Evolutionary conservation across 2,329 filamentous ascomycete genomes (phyloP).

Genomic region (Aspergillus chevalieri): DNA sequence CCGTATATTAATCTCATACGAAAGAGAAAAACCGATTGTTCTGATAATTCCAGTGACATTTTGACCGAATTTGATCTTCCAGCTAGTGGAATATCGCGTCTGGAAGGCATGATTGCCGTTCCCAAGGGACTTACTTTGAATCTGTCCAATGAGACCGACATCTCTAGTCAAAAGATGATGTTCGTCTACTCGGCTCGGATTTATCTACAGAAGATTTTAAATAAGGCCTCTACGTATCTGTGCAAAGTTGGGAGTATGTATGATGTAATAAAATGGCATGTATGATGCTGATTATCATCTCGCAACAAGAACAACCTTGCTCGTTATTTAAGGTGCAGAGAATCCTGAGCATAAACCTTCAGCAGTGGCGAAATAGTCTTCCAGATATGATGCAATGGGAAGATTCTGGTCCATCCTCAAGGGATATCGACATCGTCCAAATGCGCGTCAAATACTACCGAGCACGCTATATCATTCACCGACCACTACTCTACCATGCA

Average conservation of each 20-base stretch:
- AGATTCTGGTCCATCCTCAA: constrained; percentile 63
- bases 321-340: constrained; percentile 36
- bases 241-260: constrained; percentile 39
- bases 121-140: no score
- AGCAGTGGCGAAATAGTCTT: constrained; percentile 49
- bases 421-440: constrained; percentile 72
- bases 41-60: constrained; percentile 60
- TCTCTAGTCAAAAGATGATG: constrained; percentile 40
- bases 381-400: constrained; percentile 53
- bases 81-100: constrained; percentile 53
- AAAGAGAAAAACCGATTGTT: no score
- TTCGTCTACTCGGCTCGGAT: constrained; percentile 57
- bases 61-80: constrained; percentile 73
- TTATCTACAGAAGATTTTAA: constrained; percentile 52
- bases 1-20: no score
- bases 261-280: no score
- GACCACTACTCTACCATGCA: constrained; percentile 64
- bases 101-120: constrained; percentile 42
- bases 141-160: constrained; percentile 26
- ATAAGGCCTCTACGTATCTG: constrained; percentile 49
- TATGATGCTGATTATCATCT: background rate
- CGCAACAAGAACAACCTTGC: constrained; percentile 24
- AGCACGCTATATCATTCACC: constrained; percentile 79
- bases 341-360: constrained; percentile 43
- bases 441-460: constrained; percentile 93